Base-by-base conservation (phyloP, 2,329 filamentous ascomycete species). In the Leptographium wingfieldii region DNA sequence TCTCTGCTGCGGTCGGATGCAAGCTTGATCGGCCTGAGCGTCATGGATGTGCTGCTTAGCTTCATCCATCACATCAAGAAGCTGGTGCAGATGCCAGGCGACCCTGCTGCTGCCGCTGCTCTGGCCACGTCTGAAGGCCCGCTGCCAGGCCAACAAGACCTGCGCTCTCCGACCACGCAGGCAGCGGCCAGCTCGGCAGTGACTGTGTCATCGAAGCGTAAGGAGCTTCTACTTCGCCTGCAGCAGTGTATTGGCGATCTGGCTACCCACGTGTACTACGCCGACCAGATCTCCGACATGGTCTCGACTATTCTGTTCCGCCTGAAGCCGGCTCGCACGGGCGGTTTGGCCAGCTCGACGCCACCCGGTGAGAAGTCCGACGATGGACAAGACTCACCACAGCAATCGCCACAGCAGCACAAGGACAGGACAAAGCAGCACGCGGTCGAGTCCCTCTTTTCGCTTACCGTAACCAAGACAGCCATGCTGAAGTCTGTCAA, bases 221-320 rank as follows among this genome's bases (percentile, higher is more conserved):
- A 79, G 63, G 80, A 85, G 65, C 77, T 96, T 19, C 74, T 96
- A 33, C 72, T 77, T 40, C 82, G 85, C 38, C 79, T 97, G 19
- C 86, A 94, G 69, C 80, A 82, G 65, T 95, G 90, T 72, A 91
- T 96, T 63, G 90, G 90, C n/a, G 84, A 92, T 69, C 77, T 99
- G 33, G 91, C 92, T 2, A 96, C 90, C 0, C 94, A 99, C 69
- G 86, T 96, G 38, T 99, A 99, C 75, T 99, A 99, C 70, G 89
- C 89, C 1, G 92, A 97, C 67, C 94, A 99, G 72, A 90, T 97
- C 59, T 85, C 88, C 1, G 94, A 99, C 72, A 96, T 97, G 90
- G 84, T 96, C 57, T 81, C 85, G 25, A 84, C 90, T 0, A 86
- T 97, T 53, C 75, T 97, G 19, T 75, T 82, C 35, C 86, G 90